Percentiles rank a stretch among this genome's conserved stretches.
These are phyloP conservation scores for Babesia microti DNA, from an alignment of 169 alveolate genomes.

Conservation along the genomic window DNA sequence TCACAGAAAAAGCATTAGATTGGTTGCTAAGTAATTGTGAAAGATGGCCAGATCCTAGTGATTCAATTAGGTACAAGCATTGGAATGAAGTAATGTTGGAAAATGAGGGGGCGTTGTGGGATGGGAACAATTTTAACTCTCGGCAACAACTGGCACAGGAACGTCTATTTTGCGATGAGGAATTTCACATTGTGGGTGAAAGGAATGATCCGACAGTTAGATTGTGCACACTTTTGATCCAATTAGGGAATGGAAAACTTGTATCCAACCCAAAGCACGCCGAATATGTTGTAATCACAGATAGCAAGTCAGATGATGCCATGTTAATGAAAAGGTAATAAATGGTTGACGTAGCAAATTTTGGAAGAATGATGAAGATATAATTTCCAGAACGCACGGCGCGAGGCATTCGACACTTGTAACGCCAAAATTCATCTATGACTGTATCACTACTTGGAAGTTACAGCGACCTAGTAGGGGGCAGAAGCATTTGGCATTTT, in stretches of 20 bases:
- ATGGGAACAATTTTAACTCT: conserved; percentile 44
- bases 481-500: conserved; percentile 41
- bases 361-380: conserved; percentile 38
- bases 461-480: conserved; percentile 36
- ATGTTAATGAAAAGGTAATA: conserved; percentile 11
- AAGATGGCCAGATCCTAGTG: conserved; percentile 63
- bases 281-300: conserved; percentile 53
- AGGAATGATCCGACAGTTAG: conserved; percentile 14
- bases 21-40: conserved; percentile 46
- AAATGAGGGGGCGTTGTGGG: conserved; percentile 50
- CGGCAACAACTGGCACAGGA: conserved; percentile 62
- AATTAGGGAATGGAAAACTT: conserved; percentile 53
- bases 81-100: conserved; percentile 24
- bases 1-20: conserved; percentile 60
- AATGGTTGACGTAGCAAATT: conserved; percentile 4
- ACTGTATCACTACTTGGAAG: conserved; percentile 39
- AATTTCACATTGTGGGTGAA: conserved; percentile 41
- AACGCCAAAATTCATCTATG: conserved; percentile 46
- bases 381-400: conserved; percentile 39
- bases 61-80: conserved; percentile 35
- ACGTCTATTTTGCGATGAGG: conserved; percentile 55
- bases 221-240: conserved; percentile 40
- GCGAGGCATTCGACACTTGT: conserved; percentile 49
- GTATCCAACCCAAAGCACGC: conserved; percentile 51
- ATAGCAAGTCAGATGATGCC: conserved; percentile 31